Percentiles rank a stretch among this genome's conserved stretches.
Conservation (phyloP, 2,329 filamentous ascomycete genomes). For the Onygenales sp. region DNA sequence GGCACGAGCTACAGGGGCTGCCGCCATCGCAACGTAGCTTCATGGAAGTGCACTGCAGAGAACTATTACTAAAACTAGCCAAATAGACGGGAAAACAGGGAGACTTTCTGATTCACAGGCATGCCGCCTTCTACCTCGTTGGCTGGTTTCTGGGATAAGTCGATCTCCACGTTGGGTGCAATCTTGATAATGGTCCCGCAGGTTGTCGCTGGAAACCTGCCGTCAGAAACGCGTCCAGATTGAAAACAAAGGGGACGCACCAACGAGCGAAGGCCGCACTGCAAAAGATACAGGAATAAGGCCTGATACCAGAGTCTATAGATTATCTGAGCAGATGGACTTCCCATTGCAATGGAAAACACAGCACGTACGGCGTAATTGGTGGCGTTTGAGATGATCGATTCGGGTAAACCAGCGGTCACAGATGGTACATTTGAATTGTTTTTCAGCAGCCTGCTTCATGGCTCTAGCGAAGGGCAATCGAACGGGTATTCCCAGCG, state of each 20-base stretch:
- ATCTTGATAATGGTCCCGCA: conserved; percentile 37
- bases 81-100: neutral
- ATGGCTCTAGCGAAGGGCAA: conserved; percentile 13
- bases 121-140: conserved; percentile 37
- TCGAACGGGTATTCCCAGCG: neutral
- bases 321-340: neutral
- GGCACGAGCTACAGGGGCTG: conserved; percentile 35
- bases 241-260: conserved; percentile 18
- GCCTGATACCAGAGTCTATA: conserved; percentile 38
- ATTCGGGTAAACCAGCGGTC: conserved; percentile 38
- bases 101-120: conserved; percentile 36
- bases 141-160: conserved; percentile 35
- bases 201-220: conserved; percentile 29
- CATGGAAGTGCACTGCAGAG: conserved; percentile 35
- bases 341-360: neutral
- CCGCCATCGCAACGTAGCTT: conserved; percentile 39
- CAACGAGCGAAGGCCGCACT: conserved; percentile 36
- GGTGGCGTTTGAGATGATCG: conserved; percentile 40
- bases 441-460: conserved; percentile 29
- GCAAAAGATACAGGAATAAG: conserved; percentile 39
- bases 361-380: conserved; percentile 33
- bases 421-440: conserved; percentile 36
- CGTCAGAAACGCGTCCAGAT: conserved; percentile 1
- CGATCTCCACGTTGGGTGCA: conserved; percentile 34
- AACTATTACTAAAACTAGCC: conserved; percentile 1